phyloP scores from a whole-genome alignment of 371 early-diverging fungal species.

The Mucor plumbeus region DNA sequence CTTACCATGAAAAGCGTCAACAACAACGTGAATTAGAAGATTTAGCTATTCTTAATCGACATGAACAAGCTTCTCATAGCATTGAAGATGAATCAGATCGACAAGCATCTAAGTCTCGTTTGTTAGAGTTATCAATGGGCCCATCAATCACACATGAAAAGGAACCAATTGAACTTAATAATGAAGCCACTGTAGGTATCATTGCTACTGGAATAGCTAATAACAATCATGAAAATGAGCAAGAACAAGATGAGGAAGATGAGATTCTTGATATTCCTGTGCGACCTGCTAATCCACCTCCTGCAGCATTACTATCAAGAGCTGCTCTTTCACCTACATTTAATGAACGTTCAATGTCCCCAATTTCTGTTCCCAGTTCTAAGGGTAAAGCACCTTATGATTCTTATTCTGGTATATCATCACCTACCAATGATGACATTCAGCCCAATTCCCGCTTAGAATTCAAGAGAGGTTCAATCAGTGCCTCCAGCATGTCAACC shows the following conservation, averaged over 20 bases:
- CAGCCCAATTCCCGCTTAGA: neutral
- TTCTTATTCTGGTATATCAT: constrained; percentile 12
- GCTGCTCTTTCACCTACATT: constrained; percentile 17
- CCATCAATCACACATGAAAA: constrained; percentile 21
- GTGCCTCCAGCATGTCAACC: constrained; percentile 34
- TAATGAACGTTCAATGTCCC: constrained; percentile 26
- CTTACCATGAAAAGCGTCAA: constrained; percentile 2
- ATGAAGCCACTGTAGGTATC: neutral
- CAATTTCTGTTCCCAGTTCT: constrained; percentile 9
- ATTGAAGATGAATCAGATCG: neutral
- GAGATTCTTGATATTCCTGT: constrained; percentile 21
- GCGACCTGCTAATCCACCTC: constrained; percentile 39
- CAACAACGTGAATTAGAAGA: neutral
- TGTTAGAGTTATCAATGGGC: constrained; percentile 9
- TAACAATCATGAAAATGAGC: neutral
- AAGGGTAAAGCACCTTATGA: constrained; percentile 21
- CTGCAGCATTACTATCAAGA: constrained; percentile 25
- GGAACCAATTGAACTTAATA: constrained; percentile 15
- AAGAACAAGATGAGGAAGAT: neutral
- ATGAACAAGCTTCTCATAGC: neutral
- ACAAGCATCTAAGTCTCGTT: neutral
- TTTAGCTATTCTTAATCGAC: neutral
- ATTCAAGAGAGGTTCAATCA: constrained; percentile 21
- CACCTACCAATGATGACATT: neutral
- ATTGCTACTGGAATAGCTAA: neutral